Evolutionary conservation across 2,329 filamentous ascomycete species (phyloP), one percentile per base, ranked within the genome.

Genomic region (Diaporthe batatas): DNA sequence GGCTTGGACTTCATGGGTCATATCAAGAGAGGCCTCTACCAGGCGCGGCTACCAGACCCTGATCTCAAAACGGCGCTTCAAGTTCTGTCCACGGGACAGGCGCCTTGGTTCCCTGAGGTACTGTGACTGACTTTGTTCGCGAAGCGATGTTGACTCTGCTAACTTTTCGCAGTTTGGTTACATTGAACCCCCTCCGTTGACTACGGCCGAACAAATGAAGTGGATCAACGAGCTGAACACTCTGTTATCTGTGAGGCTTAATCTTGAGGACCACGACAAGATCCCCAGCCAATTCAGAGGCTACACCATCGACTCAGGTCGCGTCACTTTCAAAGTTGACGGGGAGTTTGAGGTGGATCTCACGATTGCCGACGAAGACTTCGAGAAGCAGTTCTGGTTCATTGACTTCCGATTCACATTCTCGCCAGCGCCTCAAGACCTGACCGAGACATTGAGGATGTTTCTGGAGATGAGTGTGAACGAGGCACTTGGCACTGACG

Each of bases 271-370:
- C 77, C 90, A 91, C 75, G 90, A 98, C 58, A 90, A 87, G 73
- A 89, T 91, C 67, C 96, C 96, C 0, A 83, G 85, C n/a, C 88
- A 93, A 70, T 94, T 98, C 80, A 89, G 88, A 77, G 88, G 93
- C 74, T 98, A 95, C 83, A 88, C 87, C 6, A 93, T 99, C 74
- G 88, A 89, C 68, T 93, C 94, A 68, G 96, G 97, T n/a, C 91
- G 96, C 64, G 96, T 93, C 8, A 98, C 95, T 0, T 99, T 99
- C 81, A 89, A 86, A 59, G 93, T 98, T 1, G 85, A 90, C 3
- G 90, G 90, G 69, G 96, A 98, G 81, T 98, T 98, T 78, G 96
- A 98, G 81, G 90, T 98, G 25, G 96, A 98, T 80, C 88, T 99
- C 68, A 95, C 95, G 0, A 93, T 98, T 75, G 94, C 93, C 23